These are phyloP conservation scores for Trametes coccinea DNA, from an alignment of 768 basidiomycete genomes.

Conservation along the genomic window DNA sequence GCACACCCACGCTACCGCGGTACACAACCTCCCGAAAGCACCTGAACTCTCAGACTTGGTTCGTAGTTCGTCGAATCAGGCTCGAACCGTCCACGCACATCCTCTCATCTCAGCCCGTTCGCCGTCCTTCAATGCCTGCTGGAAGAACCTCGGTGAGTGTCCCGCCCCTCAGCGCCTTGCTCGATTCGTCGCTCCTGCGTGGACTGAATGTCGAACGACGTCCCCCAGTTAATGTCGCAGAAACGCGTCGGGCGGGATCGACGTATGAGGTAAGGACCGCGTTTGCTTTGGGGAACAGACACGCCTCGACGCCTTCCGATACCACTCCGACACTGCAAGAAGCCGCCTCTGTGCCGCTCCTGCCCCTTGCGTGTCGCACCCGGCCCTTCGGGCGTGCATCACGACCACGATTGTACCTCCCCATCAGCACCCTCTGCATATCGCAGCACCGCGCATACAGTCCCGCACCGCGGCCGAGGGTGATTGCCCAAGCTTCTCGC, in stretches of 20 bases:
- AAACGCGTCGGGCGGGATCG: constrained; percentile 8
- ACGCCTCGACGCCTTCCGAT: constrained; percentile 2
- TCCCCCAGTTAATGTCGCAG: constrained; percentile 10
- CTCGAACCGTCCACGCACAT: constrained; percentile 10
- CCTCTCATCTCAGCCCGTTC: not conserved
- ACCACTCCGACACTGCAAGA: constrained; percentile 1
- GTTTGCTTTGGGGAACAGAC: not conserved
- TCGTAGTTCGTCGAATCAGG: not conserved
- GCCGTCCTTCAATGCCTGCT: not conserved
- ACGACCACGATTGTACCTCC: not conserved
- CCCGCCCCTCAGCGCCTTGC: not conserved
- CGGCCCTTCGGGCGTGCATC: not conserved
- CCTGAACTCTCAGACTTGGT: not conserved
- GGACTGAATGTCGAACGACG: constrained; percentile 3
- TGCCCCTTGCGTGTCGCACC: not conserved
- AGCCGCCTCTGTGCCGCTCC: constrained; percentile 1
- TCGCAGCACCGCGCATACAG: constrained; percentile 8
- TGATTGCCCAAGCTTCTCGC: constrained; percentile 20
- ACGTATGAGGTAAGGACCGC: constrained; percentile 3
- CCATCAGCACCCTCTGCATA: not conserved
- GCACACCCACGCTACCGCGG: not conserved
- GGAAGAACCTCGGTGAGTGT: constrained; percentile 8
- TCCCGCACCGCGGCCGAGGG: not conserved
- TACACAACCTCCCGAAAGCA: not conserved
- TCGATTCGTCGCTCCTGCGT: not conserved